Evolutionary conservation across 768 basidiomycete genomes (phyloP).

Genomic region (Tubosaeta sp.): DNA sequence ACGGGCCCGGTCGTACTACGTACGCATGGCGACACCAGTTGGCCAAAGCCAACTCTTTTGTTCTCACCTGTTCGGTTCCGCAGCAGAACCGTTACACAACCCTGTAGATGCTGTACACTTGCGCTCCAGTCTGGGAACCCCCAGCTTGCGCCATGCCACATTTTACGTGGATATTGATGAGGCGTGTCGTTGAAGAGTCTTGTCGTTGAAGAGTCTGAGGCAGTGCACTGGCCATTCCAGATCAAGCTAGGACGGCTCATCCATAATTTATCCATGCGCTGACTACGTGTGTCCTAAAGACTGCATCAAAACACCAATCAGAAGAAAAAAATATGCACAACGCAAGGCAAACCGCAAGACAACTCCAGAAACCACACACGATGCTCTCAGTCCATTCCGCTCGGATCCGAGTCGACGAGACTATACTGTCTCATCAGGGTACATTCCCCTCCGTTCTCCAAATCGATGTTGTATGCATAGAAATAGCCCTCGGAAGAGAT

Average conservation of each 20-base stretch:
- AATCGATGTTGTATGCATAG: conserved; percentile 92
- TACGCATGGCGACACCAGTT: background rate
- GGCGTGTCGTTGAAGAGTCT: too few species aligned
- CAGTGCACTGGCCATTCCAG: background rate
- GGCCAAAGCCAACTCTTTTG: too few species aligned
- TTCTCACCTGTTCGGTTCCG: too few species aligned
- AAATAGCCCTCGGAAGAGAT: conserved; percentile 94
- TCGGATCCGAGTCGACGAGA: conserved; percentile 26
- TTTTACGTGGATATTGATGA: background rate
- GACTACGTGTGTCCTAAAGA: conserved; percentile 4
- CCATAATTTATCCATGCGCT: background rate
- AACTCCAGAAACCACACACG: background rate
- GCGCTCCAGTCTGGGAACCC: too few species aligned
- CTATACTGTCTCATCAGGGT: conserved; percentile 92
- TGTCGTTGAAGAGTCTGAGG: background rate
- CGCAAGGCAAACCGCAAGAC: background rate
- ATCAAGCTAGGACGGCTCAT: background rate
- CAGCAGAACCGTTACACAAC: too few species aligned
- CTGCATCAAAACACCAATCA: background rate
- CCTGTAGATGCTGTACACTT: too few species aligned
- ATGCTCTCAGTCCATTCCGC: conserved; percentile 27
- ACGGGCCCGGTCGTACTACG: background rate
- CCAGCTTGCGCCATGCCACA: background rate
- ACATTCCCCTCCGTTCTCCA: conserved; percentile 96
- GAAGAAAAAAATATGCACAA: background rate